These are phyloP conservation scores for Elsinoe fawcettii DNA, from an alignment of 2,329 filamentous ascomycete species.

Conservation along the genomic window DNA sequence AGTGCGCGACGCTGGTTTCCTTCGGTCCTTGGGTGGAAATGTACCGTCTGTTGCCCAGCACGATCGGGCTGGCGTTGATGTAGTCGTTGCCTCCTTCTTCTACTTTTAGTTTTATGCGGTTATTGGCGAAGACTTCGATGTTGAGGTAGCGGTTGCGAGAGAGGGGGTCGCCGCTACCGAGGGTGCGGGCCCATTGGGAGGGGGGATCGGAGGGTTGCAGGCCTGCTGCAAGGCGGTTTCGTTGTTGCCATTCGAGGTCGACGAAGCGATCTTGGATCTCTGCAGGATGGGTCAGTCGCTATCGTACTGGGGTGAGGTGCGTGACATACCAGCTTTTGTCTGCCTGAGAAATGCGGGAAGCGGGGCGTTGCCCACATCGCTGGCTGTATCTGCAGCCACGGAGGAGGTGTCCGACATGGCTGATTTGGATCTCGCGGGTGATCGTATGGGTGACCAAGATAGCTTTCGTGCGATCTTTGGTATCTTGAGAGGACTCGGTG, in stretches of 20 bases:
- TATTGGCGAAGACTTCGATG: conserved; percentile 82
- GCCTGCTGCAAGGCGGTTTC: conserved; percentile 45
- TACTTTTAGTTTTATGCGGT: conserved; percentile 73
- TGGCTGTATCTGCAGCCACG: conserved; percentile 15
- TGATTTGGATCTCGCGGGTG: neutral
- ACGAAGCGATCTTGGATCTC: conserved; percentile 54
- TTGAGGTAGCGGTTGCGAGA: conserved; percentile 78
- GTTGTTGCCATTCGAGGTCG: conserved; percentile 54
- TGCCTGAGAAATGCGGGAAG: conserved; percentile 49
- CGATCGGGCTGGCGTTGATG: conserved; percentile 45
- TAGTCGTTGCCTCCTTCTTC: conserved; percentile 54
- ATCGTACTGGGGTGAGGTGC: neutral
- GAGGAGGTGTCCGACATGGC: conserved; percentile 16
- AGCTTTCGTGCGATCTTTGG: conserved; percentile 13
- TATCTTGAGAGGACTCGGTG: conserved; percentile 15
- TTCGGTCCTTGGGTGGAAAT: conserved; percentile 90
- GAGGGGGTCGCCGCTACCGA: conserved; percentile 48
- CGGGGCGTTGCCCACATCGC: conserved; percentile 18
- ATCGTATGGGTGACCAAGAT: conserved; percentile 15
- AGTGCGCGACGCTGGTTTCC: conserved; percentile 63
- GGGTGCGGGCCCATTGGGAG: conserved; percentile 48
- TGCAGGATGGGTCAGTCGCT: conserved; percentile 24
- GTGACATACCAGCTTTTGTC: conserved; percentile 40
- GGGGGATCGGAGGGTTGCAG: conserved; percentile 34
- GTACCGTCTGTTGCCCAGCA: conserved; percentile 50